These are phyloP conservation scores for Moesziomyces globuligerus DNA, from an alignment of 1,284 basidiomycete genomes.

Conservation along the genomic window DNA sequence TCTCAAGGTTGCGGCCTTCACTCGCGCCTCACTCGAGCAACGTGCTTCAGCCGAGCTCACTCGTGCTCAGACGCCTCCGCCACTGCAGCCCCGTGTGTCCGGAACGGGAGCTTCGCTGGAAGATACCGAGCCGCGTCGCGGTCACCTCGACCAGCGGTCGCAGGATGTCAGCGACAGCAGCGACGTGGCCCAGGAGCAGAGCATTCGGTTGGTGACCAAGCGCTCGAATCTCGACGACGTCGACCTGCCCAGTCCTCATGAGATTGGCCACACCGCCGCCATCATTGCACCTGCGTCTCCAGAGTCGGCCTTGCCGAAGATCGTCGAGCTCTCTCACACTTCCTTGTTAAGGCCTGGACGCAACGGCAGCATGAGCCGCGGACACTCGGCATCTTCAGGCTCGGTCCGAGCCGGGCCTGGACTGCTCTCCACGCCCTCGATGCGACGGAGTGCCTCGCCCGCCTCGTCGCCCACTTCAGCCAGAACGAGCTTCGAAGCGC, in stretches of 20 bases:
- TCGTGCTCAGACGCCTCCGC: neutral
- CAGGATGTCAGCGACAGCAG: neutral
- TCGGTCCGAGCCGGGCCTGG: slow-evolving; percentile 6
- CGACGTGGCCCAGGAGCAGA: slow-evolving; percentile 21
- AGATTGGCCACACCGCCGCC: slow-evolving; percentile 9
- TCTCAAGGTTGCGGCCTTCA: slow-evolving; percentile 13
- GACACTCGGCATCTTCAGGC: slow-evolving; percentile 1
- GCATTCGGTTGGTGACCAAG: slow-evolving; percentile 48
- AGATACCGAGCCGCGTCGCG: neutral
- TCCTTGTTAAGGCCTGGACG: slow-evolving; percentile 21
- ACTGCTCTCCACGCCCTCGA: slow-evolving; percentile 16
- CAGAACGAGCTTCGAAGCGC: slow-evolving; percentile 29
- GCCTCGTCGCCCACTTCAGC: slow-evolving; percentile 21
- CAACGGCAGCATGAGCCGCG: slow-evolving; percentile 18
- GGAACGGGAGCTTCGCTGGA: neutral
- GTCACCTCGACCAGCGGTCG: neutral
- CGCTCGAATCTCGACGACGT: slow-evolving; percentile 17
- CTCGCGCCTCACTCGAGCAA: slow-evolving; percentile 1
- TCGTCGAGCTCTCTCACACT: slow-evolving; percentile 13
- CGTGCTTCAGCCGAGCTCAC: neutral
- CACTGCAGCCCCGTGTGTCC: neutral
- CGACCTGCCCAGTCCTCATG: slow-evolving; percentile 1
- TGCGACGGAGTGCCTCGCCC: slow-evolving; percentile 19
- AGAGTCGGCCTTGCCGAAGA: slow-evolving; percentile 20
- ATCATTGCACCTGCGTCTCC: slow-evolving; percentile 21